Conservation (phyloP, 495 filamentous ascomycete genomes). For the Neurospora sp. region DNA sequence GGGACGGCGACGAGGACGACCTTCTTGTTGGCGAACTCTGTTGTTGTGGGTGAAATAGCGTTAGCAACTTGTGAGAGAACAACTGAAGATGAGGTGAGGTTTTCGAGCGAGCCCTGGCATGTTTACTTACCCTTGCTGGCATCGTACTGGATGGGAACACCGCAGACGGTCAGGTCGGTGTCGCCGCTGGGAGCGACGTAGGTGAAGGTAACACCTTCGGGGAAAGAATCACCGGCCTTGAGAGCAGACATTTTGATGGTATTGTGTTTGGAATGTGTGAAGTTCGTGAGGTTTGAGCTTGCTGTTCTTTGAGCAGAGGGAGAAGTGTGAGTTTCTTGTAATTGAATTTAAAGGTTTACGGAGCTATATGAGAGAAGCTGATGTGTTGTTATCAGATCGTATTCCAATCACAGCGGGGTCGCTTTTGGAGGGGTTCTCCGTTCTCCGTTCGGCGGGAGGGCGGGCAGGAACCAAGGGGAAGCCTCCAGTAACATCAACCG, state of each 20-base stretch:
- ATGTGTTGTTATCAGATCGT: neutral
- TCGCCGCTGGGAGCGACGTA: slow-evolving; percentile 65
- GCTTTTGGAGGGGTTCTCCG: neutral
- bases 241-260: slow-evolving; percentile 54
- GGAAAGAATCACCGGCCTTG: slow-evolving; percentile 76
- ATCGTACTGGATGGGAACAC: slow-evolving; percentile 67
- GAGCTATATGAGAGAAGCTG: neutral
- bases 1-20: slow-evolving; percentile 85
- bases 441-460: neutral
- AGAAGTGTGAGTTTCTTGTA: neutral
- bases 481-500: neutral
- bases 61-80: neutral
- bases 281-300: neutral
- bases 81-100: neutral
- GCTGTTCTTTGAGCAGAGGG: neutral
- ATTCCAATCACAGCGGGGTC: neutral
- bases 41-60: no score
- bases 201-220: slow-evolving; percentile 66
- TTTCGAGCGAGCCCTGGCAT: no score
- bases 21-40: slow-evolving; percentile 79
- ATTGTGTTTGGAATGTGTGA: neutral
- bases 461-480: neutral
- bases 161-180: slow-evolving; percentile 60
- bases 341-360: neutral
- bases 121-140: slow-evolving; percentile 54